Evolutionary conservation across 176 grass and related monocot genomes (phyloP), one percentile per base, ranked within the genome.

Genomic region (Alloteropsis semialata): DNA sequence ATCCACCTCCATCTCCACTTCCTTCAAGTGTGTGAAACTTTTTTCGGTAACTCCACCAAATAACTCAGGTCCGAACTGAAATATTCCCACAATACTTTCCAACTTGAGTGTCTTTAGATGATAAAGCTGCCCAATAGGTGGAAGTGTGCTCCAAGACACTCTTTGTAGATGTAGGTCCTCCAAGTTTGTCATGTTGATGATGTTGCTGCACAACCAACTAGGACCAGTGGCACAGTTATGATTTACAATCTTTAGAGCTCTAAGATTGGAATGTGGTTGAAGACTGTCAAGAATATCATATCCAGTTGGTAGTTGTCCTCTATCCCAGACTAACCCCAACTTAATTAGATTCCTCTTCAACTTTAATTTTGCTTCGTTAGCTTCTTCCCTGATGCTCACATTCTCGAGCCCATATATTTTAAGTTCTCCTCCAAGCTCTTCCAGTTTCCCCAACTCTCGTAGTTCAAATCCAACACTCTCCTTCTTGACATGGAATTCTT

Each of bases 291-390:
- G 3, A 30, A 75, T 12, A 41, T 42, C 39, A 46, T 43, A 14
- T 39, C 2, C 43, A 0, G 0, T 14, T n/a, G n/a, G n/a, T n/a
- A n/a, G n/a, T n/a, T 0, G 4, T 8, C 2, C 13, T 0, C 0
- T 1, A 73, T 5, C 22, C 42, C 56, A 83, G 27, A 51, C 56
- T 51, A 83, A 10, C 10, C 0, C 2, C 43, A 83, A 29, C 5
- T 1, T 1, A 4, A 1, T 5, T 3, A 83, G 9, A 39, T 53
- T 65, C 1, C 10, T 29, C 29, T 83, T 74, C 0, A 0, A 0
- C 5, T 1, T 64, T 22, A 74, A 0, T 10, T 62, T 22, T 0
- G 81, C 81, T 19, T 15, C 32, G 0, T 5, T 15, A 22, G 69
- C 81, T 64, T 83, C 81, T 39, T 38, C 15, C 19, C 0, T 39